These are phyloP conservation scores for Adenanthera pavonina DNA, from an alignment of 306 rosid genomes.

Conservation along the genomic window DNA sequence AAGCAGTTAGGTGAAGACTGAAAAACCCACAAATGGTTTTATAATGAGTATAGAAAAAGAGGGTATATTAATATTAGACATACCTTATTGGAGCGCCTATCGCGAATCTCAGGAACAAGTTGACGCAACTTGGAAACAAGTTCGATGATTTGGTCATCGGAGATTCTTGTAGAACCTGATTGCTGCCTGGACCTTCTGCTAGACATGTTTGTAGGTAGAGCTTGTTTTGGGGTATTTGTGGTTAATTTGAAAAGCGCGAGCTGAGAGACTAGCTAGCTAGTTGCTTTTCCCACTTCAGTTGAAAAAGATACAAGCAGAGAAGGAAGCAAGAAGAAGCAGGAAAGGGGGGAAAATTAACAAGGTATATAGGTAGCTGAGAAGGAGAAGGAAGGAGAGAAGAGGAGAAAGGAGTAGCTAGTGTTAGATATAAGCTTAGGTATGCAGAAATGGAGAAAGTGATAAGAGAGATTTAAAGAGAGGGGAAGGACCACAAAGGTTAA, in stretches of 20 bases:
- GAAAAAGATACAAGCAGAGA: constrained; percentile 11
- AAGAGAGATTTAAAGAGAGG: constrained; percentile 70
- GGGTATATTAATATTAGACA: background rate
- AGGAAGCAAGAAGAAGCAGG: background rate
- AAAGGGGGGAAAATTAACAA: background rate
- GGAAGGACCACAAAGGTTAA: constrained; percentile 66
- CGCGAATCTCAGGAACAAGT: constrained; percentile 94
- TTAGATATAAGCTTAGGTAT: constrained; percentile 41
- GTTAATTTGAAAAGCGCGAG: background rate
- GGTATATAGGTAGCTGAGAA: constrained; percentile 5
- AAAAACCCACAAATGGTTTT: background rate
- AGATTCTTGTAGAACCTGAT: constrained; percentile 65
- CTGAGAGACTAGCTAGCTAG: background rate
- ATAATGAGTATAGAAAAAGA: background rate
- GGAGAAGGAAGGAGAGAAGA: constrained; percentile 10
- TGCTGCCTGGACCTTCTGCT: constrained; percentile 94
- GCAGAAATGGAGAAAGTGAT: constrained; percentile 64
- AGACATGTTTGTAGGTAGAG: constrained; percentile 56
- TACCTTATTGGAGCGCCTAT: constrained; percentile 92
- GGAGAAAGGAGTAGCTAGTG: constrained; percentile 32
- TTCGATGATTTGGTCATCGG: constrained; percentile 95
- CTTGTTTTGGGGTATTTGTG: background rate
- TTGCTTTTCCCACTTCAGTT: constrained; percentile 3
- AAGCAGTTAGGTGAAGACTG: background rate
- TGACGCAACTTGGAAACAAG: constrained; percentile 95